Percentiles rank a stretch among this genome's conserved stretches.
Conservation (phyloP, 768 basidiomycete genomes). For the Obba rivulosa region DNA sequence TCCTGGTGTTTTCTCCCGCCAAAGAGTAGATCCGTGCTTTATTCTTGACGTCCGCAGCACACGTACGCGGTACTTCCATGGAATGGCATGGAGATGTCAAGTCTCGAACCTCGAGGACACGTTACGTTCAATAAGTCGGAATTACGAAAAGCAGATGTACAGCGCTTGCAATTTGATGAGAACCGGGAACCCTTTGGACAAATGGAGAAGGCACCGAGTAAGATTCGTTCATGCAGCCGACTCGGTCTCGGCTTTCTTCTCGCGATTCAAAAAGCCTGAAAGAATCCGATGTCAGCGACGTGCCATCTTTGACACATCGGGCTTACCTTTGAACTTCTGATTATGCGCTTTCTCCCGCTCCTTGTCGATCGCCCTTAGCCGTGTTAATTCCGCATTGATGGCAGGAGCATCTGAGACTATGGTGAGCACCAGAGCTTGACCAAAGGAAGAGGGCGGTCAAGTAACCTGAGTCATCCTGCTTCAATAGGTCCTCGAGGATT, state of each 20-base stretch:
- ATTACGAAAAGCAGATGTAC: no score
- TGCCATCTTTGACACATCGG: background rate
- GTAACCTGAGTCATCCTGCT: constrained; percentile 57
- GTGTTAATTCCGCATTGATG: constrained; percentile 59
- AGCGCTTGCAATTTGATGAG: background rate
- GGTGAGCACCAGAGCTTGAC: background rate
- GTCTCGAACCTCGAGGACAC: no score
- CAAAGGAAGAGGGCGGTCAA: background rate
- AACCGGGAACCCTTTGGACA: constrained; percentile 7
- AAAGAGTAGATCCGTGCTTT: no score
- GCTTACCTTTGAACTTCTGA: constrained; percentile 67
- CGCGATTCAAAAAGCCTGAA: constrained; percentile 47
- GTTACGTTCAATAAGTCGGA: no score
- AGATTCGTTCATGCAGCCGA: constrained; percentile 2
- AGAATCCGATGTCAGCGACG: background rate
- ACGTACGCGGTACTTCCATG: no score
- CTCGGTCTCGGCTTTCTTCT: constrained; percentile 5
- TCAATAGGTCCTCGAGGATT: constrained; percentile 59
- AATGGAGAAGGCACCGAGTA: background rate
- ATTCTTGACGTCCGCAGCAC: no score
- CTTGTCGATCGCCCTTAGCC: constrained; percentile 58
- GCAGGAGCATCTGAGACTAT: constrained; percentile 41
- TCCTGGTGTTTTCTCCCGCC: no score
- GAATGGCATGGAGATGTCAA: no score
- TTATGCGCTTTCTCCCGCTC: constrained; percentile 61